A percentile compares a stretch with the other conserved stretches of the same genome.
These are phyloP conservation scores for Schwanniomyces pseudopolymorphus DNA, from an alignment of 805 yeast genomes.

Conservation along the genomic window DNA sequence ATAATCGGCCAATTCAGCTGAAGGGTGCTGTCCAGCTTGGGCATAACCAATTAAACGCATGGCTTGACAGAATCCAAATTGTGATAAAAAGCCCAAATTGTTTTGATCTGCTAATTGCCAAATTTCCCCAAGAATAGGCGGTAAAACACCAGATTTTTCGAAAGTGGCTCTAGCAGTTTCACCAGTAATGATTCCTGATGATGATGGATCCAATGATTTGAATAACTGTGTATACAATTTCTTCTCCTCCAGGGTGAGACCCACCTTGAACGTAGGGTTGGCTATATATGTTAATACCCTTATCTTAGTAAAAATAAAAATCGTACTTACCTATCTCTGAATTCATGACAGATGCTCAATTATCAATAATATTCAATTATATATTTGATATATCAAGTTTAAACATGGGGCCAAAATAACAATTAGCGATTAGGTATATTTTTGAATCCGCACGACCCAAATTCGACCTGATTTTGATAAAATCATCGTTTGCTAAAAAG, in stretches of 20 bases:
- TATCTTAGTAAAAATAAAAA: not conserved
- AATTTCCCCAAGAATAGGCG: slow-evolving; percentile 77
- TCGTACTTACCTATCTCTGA: slow-evolving; percentile 1
- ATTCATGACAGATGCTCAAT: not conserved
- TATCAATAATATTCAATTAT: not conserved
- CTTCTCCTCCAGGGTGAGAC: slow-evolving; percentile 74
- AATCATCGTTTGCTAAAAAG: too few relatives aligned
- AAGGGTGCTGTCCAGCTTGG: slow-evolving; percentile 66
- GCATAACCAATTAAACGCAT: slow-evolving; percentile 87
- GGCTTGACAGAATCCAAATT: slow-evolving; percentile 78
- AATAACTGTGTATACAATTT: slow-evolving; percentile 72
- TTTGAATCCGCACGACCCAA: not conserved
- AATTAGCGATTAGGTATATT: not conserved
- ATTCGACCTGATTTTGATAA: not conserved
- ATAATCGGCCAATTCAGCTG: slow-evolving; percentile 49
- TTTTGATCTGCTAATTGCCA: slow-evolving; percentile 95
- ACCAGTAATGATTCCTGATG: slow-evolving; percentile 82
- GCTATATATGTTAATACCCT: slow-evolving; percentile 9
- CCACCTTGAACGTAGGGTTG: slow-evolving; percentile 40
- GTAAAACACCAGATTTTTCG: slow-evolving; percentile 82
- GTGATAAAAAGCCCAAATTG: slow-evolving; percentile 81
- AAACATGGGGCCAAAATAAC: not conserved
- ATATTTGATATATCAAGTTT: not conserved
- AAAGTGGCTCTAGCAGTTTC: slow-evolving; percentile 79
- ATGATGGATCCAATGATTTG: slow-evolving; percentile 74